A percentile compares a stretch with the other conserved stretches of the same genome.
phyloP scores from a whole-genome alignment of 768 basidiomycete genomes.

The Leccinum pellstonianum region DNA sequence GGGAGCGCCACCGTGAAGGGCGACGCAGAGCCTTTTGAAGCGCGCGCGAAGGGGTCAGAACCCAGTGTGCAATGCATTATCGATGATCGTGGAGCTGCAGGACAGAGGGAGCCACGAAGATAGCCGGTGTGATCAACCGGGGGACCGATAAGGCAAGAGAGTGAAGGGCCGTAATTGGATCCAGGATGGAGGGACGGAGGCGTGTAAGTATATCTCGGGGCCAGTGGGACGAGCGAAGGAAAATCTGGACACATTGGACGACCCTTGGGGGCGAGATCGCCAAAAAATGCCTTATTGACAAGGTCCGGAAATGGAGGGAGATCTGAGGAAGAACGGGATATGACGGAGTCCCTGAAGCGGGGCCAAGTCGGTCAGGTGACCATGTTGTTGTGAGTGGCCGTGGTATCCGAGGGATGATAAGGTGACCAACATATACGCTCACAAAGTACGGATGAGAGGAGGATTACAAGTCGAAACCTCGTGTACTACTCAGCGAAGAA shows the following conservation, averaged over 20 bases:
- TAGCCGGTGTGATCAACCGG: conserved; percentile 19
- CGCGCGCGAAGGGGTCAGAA: background rate
- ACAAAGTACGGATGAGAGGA: background rate
- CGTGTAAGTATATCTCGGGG: background rate
- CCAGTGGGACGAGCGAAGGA: conserved; percentile 1
- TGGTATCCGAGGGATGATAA: conserved; percentile 19
- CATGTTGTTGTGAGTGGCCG: conserved; percentile 1
- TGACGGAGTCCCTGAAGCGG: conserved; percentile 26
- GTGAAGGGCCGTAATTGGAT: conserved; percentile 6
- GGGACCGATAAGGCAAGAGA: conserved; percentile 10
- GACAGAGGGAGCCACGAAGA: background rate
- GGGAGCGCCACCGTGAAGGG: background rate
- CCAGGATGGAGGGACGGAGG: background rate
- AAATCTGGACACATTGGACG: conserved; percentile 6
- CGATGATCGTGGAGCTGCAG: background rate
- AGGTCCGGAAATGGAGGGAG: conserved; percentile 25
- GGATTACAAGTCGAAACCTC: background rate
- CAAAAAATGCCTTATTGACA: conserved; percentile 23
- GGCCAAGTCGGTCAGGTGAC: conserved; percentile 20
- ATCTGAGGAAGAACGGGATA: conserved; percentile 22
- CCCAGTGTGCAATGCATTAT: background rate
- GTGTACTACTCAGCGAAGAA: conserved; percentile 21
- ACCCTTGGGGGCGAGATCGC: conserved; percentile 21
- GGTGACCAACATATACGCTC: background rate
- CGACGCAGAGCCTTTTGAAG: background rate